Conservation (phyloP, 805 yeast genomes). For the Nematodospora valgi region DNA sequence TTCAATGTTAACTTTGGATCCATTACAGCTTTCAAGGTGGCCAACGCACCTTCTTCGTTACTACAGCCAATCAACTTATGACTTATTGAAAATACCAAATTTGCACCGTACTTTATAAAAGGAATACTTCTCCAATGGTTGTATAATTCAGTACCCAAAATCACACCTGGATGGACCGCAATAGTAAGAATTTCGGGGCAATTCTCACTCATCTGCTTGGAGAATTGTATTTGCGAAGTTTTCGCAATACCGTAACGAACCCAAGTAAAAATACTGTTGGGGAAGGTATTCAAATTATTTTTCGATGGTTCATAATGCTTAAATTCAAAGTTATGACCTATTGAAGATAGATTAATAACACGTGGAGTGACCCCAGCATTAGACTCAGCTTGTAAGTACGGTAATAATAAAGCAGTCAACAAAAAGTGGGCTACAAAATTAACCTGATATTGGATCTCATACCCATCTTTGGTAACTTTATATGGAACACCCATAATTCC, state of each 20-base stretch:
- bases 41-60: slow-evolving; percentile 31
- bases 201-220: slow-evolving; percentile 21
- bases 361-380: slow-evolving; percentile 21
- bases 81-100: slow-evolving; percentile 12
- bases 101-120: slow-evolving; percentile 19
- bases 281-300: slow-evolving; percentile 20
- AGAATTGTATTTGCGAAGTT: slow-evolving; percentile 28
- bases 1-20: slow-evolving; percentile 21
- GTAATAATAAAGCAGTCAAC: slow-evolving; percentile 27
- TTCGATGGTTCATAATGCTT: slow-evolving; percentile 22
- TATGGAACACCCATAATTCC: slow-evolving; percentile 40
- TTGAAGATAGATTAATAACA: slow-evolving; percentile 28
- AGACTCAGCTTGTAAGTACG: slow-evolving; percentile 20
- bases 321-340: slow-evolving; percentile 27
- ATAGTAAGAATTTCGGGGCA: slow-evolving; percentile 29
- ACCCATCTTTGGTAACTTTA: slow-evolving; percentile 32
- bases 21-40: slow-evolving; percentile 32
- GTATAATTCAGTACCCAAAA: slow-evolving; percentile 32
- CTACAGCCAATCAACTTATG: slow-evolving; percentile 23
- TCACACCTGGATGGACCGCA: slow-evolving; percentile 40
- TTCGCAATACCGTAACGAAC: slow-evolving; percentile 36
- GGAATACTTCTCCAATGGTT: slow-evolving; percentile 25
- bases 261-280: slow-evolving; percentile 25
- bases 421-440: slow-evolving; percentile 34
- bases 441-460: slow-evolving; percentile 41